A percentile compares a stretch with the other conserved stretches of the same genome.
These are phyloP conservation scores for Trichoderma oligosporum DNA, from an alignment of 2,329 filamentous ascomycete genomes.

Conservation along the genomic window DNA sequence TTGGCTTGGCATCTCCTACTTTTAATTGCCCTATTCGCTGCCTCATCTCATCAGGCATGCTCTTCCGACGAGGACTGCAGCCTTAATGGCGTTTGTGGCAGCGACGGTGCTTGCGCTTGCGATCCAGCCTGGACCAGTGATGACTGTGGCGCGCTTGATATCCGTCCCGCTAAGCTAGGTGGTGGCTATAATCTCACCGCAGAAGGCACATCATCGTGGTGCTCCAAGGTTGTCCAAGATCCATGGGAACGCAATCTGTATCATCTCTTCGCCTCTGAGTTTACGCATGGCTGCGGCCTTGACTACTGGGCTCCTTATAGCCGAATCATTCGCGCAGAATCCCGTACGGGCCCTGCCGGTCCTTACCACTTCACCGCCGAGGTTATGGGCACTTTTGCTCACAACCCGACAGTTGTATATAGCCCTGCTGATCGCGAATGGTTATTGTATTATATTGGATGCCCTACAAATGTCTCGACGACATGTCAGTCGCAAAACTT, in stretches of 20 bases:
- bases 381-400: slow-evolving; percentile 41
- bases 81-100: slow-evolving; percentile 30
- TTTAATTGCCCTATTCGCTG: neutral
- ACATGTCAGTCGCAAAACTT: slow-evolving; percentile 20
- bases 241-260: slow-evolving; percentile 36
- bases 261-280: slow-evolving; percentile 45
- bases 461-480: slow-evolving; percentile 6
- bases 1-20: neutral
- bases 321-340: slow-evolving; percentile 45
- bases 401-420: slow-evolving; percentile 45
- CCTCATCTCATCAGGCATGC: slow-evolving; percentile 21
- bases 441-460: slow-evolving; percentile 44
- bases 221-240: slow-evolving; percentile 45
- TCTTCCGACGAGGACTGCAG: slow-evolving; percentile 30
- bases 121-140: slow-evolving; percentile 43
- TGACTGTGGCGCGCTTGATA: slow-evolving; percentile 45
- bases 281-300: slow-evolving; percentile 44
- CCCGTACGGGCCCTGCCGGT: slow-evolving; percentile 39
- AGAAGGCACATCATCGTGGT: slow-evolving; percentile 45
- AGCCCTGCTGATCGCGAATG: slow-evolving; percentile 43
- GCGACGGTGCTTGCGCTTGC: slow-evolving; percentile 23
- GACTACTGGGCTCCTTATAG: slow-evolving; percentile 46
- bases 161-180: slow-evolving; percentile 38
- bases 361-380: slow-evolving; percentile 42
- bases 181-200: slow-evolving; percentile 46